These are phyloP conservation scores for Solanum microdontum DNA, from an alignment of 257 asterid species.

Conservation along the genomic window DNA sequence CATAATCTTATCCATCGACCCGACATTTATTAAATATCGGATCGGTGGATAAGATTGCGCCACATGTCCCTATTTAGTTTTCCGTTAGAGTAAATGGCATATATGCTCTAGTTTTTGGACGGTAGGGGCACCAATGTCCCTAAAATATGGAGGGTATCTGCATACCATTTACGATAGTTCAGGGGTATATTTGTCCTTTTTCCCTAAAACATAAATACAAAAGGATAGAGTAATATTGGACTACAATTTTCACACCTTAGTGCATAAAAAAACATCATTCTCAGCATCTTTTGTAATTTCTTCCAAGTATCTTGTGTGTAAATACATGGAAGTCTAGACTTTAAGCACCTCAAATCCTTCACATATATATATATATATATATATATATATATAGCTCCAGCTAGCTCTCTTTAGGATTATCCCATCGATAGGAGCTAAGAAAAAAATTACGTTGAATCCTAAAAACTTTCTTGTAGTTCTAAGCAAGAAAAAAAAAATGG, in stretches of 20 bases:
- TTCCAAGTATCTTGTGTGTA: not conserved
- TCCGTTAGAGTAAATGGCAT: no score
- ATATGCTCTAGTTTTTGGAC: no score
- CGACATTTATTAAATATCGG: no score
- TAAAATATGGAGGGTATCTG: no score
- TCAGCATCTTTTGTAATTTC: constrained; percentile 23
- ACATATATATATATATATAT: not conserved
- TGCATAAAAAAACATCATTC: constrained; percentile 18
- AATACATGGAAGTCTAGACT: not conserved
- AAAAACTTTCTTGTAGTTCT: constrained; percentile 8
- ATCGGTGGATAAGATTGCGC: no score
- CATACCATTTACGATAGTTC: no score
- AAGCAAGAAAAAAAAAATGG: constrained; percentile 15
- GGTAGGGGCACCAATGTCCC: no score
- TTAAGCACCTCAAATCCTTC: not conserved
- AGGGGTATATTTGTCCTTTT: no score
- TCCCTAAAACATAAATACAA: not conserved
- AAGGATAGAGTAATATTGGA: not conserved
- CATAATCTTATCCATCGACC: no score
- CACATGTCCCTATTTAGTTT: no score
- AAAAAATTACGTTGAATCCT: not conserved
- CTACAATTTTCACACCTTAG: constrained; percentile 15
- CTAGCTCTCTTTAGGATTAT: not conserved
- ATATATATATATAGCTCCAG: not conserved
- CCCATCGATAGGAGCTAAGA: constrained; percentile 16